Conservation (phyloP, 805 yeast genomes). For the Candida nanaspora region DNA sequence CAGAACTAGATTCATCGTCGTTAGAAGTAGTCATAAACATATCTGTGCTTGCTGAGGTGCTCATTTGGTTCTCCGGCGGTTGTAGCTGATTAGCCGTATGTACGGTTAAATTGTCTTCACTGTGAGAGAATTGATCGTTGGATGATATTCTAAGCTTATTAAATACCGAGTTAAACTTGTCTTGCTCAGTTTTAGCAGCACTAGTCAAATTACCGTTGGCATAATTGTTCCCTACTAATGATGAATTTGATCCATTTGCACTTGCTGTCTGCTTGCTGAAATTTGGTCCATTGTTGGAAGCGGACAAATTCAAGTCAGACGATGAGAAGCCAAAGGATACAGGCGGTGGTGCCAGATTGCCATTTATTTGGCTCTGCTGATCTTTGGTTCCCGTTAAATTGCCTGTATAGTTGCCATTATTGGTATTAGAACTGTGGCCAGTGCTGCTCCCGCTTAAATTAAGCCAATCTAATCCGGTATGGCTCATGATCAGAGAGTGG, state of each 20-base stretch:
- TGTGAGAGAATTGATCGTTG: constrained; percentile 9
- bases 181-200: constrained; percentile 8
- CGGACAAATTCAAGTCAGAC: too few species aligned
- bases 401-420: too few species aligned
- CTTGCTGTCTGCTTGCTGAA: too few species aligned
- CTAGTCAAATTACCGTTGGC: too few species aligned
- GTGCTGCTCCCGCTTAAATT: constrained; percentile 11
- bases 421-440: too few species aligned
- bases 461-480: constrained; percentile 15
- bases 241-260: too few species aligned
- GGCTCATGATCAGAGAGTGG: background rate
- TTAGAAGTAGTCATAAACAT: constrained; percentile 10
- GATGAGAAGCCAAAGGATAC: constrained; percentile 38
- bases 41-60: constrained; percentile 17
- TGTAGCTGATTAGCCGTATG: background rate
- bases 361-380: too few species aligned
- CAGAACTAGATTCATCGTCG: constrained; percentile 34
- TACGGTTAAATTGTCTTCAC: constrained; percentile 10
- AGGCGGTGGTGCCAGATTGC: constrained; percentile 33
- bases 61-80: background rate
- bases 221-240: too few species aligned
- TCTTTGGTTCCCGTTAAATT: too few species aligned
- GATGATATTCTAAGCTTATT: constrained; percentile 11
- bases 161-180: constrained; percentile 16
- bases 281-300: too few species aligned